Evolutionary conservation across 352 stramenopile species (phyloP), one percentile per base, ranked within the genome.

Genomic region (Phytopythium helicoides): DNA sequence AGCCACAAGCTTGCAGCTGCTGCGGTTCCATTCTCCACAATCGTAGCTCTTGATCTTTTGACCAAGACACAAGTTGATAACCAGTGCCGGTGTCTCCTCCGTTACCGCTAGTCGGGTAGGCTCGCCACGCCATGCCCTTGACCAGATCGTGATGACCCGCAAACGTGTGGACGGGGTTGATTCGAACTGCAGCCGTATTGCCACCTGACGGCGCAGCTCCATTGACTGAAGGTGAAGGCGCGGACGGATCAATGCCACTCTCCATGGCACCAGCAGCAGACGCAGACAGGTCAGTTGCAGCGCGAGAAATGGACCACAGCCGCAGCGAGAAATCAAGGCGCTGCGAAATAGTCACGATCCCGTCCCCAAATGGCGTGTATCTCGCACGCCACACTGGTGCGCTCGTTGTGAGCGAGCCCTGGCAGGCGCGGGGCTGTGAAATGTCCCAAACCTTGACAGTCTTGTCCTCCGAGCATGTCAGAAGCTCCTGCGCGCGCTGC

Each of bases 391-490:
- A 85, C 42, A 92, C 84, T 5, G 84, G 80, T 0, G 78, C 77
- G 3, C 66, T 62, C 3, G 74, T 94, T 34, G 65, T 71, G 8
- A 94, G 50, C 56, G 68, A 74, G 2, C 81, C 83, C 26, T 89
- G 81, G 40, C 71, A 85, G 31, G 78, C 58, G 41, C 75, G 66
- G 3, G 83, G 81, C 37, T 87, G 76, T 38, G 63, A 71, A 3
- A 89, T 66, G 56, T 91, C 71, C 84, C 84, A 94, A 33, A 94
- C 78, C 54, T 92, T 91, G 54, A 94, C 81, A 3, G 71, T 90
- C 64, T 89, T 88, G 60, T 92, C 84, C 40, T 92, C 84, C 0
- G 85, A 90, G 57, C 82, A 93, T 50, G 85, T 94, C n/a, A 93
- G 63, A 23, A 94, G 64, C 50, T 94, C 81, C 26, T 92, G 73